Evolutionary conservation across 78 protist species (phyloP).

Genomic region (Monocercomonoides exilis): DNA sequence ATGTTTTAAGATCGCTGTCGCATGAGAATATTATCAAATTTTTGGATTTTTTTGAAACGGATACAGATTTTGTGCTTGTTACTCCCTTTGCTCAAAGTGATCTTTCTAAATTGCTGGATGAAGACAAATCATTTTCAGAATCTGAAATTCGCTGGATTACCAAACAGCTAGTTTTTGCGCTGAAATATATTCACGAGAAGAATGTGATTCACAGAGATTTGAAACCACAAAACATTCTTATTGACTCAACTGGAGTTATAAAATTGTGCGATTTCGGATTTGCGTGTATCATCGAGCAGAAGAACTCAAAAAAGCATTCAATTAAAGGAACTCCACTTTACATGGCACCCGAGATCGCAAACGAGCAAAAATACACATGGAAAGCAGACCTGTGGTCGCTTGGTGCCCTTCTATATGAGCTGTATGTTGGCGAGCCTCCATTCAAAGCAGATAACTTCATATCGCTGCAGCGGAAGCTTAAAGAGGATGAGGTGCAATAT

Average conservation of each 20-base stretch:
- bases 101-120: not conserved
- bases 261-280: slow-evolving; percentile 38
- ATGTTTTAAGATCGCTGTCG: not conserved
- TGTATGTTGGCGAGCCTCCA: not conserved
- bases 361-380: not conserved
- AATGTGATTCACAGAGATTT: slow-evolving; percentile 36
- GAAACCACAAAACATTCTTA: slow-evolving; percentile 39
- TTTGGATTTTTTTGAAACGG: not conserved
- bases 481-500: not conserved
- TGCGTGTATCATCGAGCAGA: not conserved
- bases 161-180: slow-evolving; percentile 14
- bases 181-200: slow-evolving; percentile 10
- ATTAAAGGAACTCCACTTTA: not conserved
- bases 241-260: slow-evolving; percentile 13
- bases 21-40: not conserved
- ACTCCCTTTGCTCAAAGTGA: not conserved
- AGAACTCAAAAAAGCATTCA: not conserved
- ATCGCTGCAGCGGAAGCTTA: not conserved
- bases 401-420: not conserved
- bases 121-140: not conserved
- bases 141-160: not conserved
- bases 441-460: not conserved
- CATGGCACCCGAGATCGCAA: not conserved
- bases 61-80: not conserved
- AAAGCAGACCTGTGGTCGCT: not conserved